Evolutionary conservation across 495 filamentous ascomycete species (phyloP), one percentile per base, ranked within the genome.

Genomic region (Talaromyces stipitatus): DNA sequence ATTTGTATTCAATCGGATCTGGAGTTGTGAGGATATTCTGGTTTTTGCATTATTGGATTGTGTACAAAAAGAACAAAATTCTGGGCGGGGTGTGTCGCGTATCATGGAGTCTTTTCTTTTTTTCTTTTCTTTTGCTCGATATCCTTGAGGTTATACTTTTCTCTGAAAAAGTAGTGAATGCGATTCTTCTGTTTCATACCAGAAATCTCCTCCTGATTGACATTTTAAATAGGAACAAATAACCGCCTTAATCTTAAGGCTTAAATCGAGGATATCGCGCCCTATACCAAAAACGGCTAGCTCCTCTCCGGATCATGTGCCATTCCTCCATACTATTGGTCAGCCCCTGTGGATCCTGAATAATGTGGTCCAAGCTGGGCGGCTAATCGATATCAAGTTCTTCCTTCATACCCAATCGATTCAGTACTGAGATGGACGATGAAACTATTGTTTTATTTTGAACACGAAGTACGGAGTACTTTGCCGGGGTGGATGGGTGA

Each of bases 11-110:
- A 24, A n/a, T 46, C 11, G 2, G 45, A n/a, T 18, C 6, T 11
- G 45, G 45, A 48, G 45, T 48, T 48, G 10, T 20, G 10, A 33
- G 45, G 45, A 41, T 9, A 36, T 36, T 36, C 5, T 24, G 16
- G 0, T 46, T 46, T 45, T 8, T 45, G 8, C 16, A 16, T 2
- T 51, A 54, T 23, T 33, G 48, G 55, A 62, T 45, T 62, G 57
- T 69, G 62, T 60, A 63, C 47, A 60, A 62, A 62, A 67, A 61
- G 60, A 55, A 50, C 60, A 59, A 62, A 61, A 56, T 58, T 20
- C 22, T 48, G 45, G 45, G 45, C 45, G 45, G 45, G 45, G 12
- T 41, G 11, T 9, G 20, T 48, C 24, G 24, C 36, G 45, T 48
- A 30, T 54, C 22, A 30, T 38, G 50, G 50, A 30, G 32, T 41